Evolutionary conservation across 2,329 filamentous ascomycete genomes (phyloP).

Genomic region (Penicillium sp.): DNA sequence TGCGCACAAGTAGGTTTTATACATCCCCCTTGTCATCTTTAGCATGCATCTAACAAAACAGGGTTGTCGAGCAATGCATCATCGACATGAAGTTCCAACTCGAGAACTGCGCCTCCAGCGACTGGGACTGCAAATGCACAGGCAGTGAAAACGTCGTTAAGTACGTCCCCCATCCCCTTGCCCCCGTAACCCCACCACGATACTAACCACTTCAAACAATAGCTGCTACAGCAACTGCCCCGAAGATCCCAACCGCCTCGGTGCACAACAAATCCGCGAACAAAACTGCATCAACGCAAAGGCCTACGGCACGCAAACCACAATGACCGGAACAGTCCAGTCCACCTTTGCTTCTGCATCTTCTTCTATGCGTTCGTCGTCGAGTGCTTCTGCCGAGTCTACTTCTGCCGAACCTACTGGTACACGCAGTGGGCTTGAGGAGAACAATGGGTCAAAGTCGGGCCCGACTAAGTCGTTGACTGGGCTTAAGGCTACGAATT

Average conservation of each 20-base stretch:
- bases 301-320: neutral
- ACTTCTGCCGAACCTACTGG: neutral
- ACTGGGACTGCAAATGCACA: slow-evolving; percentile 8
- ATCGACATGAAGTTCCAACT: slow-evolving; percentile 5
- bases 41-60: neutral
- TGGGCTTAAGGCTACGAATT: neutral
- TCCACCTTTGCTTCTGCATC: neutral
- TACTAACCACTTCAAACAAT: neutral
- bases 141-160: slow-evolving; percentile 1
- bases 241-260: neutral
- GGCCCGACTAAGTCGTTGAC: slow-evolving; percentile 1
- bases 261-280: slow-evolving; percentile 1
- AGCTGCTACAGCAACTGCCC: slow-evolving; percentile 12
- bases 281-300: slow-evolving; percentile 1
- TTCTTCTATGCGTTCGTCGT: neutral
- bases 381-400: neutral
- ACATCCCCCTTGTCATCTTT: neutral
- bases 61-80: slow-evolving; percentile 8
- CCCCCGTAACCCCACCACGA: neutral
- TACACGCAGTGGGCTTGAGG: neutral
- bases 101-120: slow-evolving; percentile 5
- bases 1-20: slow-evolving; percentile 3
- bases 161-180: neutral
- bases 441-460: neutral
- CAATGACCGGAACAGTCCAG: neutral